These are phyloP conservation scores for Aureobasidium sp. DNA, from an alignment of 2,329 filamentous ascomycete species.

Conservation along the genomic window DNA sequence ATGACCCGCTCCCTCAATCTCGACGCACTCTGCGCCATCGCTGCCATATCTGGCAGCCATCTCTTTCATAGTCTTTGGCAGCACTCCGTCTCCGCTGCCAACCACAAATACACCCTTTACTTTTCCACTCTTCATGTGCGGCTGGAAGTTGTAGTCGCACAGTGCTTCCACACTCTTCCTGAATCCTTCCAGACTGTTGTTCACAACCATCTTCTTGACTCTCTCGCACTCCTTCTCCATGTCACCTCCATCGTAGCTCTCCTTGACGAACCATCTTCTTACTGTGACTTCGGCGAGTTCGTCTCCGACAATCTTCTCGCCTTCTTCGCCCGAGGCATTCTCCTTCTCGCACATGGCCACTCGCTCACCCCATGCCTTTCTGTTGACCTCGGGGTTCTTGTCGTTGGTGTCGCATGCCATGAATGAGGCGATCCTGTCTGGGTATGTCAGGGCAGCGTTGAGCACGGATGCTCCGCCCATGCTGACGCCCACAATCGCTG, in stretches of 20 bases:
- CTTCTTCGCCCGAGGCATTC: constrained; percentile 30
- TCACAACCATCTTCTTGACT: constrained; percentile 61
- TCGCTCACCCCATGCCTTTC: constrained; percentile 70
- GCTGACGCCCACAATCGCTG: constrained; percentile 65
- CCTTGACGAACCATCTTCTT: constrained; percentile 62
- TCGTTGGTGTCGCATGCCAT: constrained; percentile 74
- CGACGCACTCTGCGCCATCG: constrained; percentile 49
- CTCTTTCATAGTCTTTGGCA: constrained; percentile 72
- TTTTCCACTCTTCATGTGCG: constrained; percentile 44
- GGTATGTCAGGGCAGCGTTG: constrained; percentile 61
- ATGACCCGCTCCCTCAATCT: constrained; percentile 66
- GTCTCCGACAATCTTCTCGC: constrained; percentile 50
- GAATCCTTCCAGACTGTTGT: constrained; percentile 64
- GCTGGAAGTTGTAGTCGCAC: constrained; percentile 61
- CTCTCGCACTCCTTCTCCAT: constrained; percentile 43
- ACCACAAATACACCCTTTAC: constrained; percentile 62
- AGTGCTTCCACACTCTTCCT: constrained; percentile 59
- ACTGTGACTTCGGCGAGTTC: constrained; percentile 64
- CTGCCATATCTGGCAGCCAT: constrained; percentile 55
- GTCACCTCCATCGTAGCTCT: constrained; percentile 48
- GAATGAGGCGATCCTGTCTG: constrained; percentile 51
- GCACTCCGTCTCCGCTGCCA: constrained; percentile 62
- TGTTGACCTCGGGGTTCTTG: constrained; percentile 63
- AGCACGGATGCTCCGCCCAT: constrained; percentile 74
- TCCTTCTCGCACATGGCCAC: constrained; percentile 58